Base-by-base conservation (phyloP, 192 early-diverging fungal genomes). In the Coemansia sp. region DNA sequence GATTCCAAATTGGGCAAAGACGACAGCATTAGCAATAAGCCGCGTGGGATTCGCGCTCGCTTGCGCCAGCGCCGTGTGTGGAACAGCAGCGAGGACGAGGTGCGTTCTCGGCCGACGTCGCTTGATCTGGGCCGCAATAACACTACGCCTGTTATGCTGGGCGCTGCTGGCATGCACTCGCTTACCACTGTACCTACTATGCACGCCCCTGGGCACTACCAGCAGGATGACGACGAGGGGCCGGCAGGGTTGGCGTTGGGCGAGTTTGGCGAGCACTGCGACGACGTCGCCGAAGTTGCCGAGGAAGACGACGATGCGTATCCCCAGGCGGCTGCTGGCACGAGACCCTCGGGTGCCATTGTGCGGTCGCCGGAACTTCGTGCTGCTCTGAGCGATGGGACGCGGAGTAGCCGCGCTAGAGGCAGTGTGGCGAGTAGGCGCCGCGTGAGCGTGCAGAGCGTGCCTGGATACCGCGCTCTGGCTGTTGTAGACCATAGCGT, bases 21-120 rank as follows among this genome's bases (percentile, higher is more conserved):
- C n/a, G 74, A 82, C 24, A 27, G 29, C 7, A n/a, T 5, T 25
- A 12, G 8, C 29, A 32, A 5, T 7, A 69, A 72, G 56, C 67
- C 74, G 19, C 79, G 79, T 27, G 79, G 79, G 2, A 58, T 82
- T 27, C 74, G 79, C 3, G 79, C 79, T 3, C 59, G 79, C 9
- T 64, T 82, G 10, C 70, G 79, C 17, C 79, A 82, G 58, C 79
- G 79, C 25, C 74, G 70, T 12, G 64, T 60, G 6, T 74, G 79
- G 43, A 76, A 64, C 41, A 68, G 71, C 64, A 77, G 79, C 58
- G 74, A 77, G 41, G 79, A 76, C 37, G 79, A 82, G 45, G 57
- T 70, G 29, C 60, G 67, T 29, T 73, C 79, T 11, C 79, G 79
- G 14, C 70, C 79, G 2, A 66, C 43, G 40, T 82, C 79, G 8